Evolutionary conservation across 1,139 yeast genomes (phyloP).

Genomic region (Arxiozyma telluris): DNA sequence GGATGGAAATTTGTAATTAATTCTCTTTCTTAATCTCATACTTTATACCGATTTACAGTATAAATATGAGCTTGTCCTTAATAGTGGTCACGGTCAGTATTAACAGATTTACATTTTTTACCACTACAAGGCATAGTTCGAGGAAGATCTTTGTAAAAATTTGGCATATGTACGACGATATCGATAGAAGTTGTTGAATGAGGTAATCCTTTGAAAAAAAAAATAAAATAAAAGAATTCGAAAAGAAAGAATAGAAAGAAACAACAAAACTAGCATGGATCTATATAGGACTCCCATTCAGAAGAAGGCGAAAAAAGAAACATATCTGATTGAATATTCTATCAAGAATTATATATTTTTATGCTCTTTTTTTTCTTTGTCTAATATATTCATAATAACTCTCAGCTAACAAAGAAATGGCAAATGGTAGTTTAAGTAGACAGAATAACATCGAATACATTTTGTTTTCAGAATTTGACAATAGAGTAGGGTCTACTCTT

Average conservation of each 20-base stretch:
- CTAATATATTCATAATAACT: too few species aligned
- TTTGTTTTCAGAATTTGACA: slow-evolving; percentile 27
- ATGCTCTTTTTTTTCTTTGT: too few species aligned
- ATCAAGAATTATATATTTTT: not conserved
- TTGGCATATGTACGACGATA: not conserved
- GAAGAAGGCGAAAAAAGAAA: not conserved
- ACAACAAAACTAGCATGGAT: not conserved
- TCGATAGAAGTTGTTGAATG: not conserved
- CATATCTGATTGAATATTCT: too few species aligned
- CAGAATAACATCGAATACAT: slow-evolving; percentile 17
- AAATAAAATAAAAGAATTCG: too few species aligned
- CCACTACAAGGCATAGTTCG: not conserved
- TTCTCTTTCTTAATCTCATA: not conserved
- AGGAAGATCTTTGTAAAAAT: not conserved
- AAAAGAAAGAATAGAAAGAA: not conserved
- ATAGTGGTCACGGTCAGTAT: not conserved
- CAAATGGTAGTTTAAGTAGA: not conserved
- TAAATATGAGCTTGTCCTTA: not conserved
- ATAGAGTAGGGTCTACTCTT: slow-evolving; percentile 24
- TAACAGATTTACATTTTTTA: too few species aligned
- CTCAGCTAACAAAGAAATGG: not conserved
- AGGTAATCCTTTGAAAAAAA: not conserved
- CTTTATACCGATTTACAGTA: not conserved
- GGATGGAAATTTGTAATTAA: too few species aligned
- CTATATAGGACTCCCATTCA: not conserved